Conservation (phyloP, 768 basidiomycete genomes). For the Kwoniella pini region DNA sequence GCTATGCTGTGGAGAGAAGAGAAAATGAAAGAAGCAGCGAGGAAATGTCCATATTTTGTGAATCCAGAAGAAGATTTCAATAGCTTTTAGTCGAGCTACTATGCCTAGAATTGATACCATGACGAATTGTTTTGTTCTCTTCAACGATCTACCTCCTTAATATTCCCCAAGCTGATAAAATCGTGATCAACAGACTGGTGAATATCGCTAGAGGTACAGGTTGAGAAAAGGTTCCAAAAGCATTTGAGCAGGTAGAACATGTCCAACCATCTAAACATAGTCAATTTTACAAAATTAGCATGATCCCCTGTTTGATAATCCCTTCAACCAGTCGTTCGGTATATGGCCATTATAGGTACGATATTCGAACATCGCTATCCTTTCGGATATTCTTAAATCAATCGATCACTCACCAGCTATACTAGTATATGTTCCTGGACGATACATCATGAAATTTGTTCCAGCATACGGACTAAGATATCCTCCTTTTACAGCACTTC, state of each 20-base stretch:
- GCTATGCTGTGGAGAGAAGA: too few species aligned
- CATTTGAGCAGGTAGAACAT: slow-evolving; percentile 56
- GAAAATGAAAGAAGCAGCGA: too few species aligned
- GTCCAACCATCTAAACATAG: slow-evolving; percentile 53
- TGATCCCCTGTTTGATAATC: background rate
- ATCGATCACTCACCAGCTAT: slow-evolving; percentile 61
- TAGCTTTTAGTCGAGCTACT: too few species aligned
- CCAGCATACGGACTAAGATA: slow-evolving; percentile 68
- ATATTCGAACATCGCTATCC: too few species aligned
- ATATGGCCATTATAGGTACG: too few species aligned
- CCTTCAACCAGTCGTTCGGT: background rate
- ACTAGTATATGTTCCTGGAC: slow-evolving; percentile 70
- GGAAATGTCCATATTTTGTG: too few species aligned
- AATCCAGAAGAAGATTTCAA: too few species aligned
- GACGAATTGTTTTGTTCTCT: too few species aligned
- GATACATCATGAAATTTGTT: slow-evolving; percentile 80
- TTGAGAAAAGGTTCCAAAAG: slow-evolving; percentile 33
- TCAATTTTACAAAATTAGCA: slow-evolving; percentile 1
- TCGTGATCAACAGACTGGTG: slow-evolving; percentile 43
- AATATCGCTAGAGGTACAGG: slow-evolving; percentile 46
- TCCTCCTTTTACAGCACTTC: slow-evolving; percentile 64
- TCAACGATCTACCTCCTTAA: slow-evolving; percentile 31
- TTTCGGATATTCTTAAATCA: too few species aligned
- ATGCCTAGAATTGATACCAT: too few species aligned
- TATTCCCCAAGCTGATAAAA: slow-evolving; percentile 46